Evolutionary conservation across 2,329 filamentous ascomycete genomes (phyloP).

Genomic region (Sclerotinia spermophila): DNA sequence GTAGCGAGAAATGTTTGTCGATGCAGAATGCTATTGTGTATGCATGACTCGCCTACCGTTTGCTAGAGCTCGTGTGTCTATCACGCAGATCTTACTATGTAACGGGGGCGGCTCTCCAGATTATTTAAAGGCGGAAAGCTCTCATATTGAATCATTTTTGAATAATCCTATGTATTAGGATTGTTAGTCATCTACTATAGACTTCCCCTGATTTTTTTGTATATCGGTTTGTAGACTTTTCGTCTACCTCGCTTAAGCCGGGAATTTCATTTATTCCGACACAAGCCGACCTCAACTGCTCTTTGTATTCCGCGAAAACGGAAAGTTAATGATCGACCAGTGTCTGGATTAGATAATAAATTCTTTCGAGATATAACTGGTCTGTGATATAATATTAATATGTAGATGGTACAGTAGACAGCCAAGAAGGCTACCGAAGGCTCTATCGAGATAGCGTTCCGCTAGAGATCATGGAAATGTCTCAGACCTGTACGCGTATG

Average conservation of each 20-base stretch:
- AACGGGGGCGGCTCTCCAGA: not conserved
- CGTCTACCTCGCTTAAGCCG: not conserved
- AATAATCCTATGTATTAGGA: fast-evolving
- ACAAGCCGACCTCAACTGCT: not conserved
- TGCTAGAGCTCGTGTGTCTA: not conserved
- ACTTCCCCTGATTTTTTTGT: not conserved
- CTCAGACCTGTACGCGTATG: not conserved
- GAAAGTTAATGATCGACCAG: not conserved
- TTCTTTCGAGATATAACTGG: no score
- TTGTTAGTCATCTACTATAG: not conserved
- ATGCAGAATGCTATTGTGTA: not conserved
- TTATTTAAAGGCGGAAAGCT: not conserved
- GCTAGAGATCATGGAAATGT: no score
- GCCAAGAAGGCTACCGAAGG: not conserved
- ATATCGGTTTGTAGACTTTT: not conserved
- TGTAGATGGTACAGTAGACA: not conserved
- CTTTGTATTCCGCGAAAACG: fast-evolving
- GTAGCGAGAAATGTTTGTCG: not conserved
- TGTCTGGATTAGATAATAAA: no score
- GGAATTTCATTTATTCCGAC: not conserved
- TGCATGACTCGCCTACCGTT: not conserved
- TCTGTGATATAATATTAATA: fast-evolving
- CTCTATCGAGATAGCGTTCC: no score
- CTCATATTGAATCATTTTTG: not conserved
- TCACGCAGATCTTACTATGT: not conserved